Conservation (phyloP, 306 rosid genomes). For the Glycine tomentella region DNA sequence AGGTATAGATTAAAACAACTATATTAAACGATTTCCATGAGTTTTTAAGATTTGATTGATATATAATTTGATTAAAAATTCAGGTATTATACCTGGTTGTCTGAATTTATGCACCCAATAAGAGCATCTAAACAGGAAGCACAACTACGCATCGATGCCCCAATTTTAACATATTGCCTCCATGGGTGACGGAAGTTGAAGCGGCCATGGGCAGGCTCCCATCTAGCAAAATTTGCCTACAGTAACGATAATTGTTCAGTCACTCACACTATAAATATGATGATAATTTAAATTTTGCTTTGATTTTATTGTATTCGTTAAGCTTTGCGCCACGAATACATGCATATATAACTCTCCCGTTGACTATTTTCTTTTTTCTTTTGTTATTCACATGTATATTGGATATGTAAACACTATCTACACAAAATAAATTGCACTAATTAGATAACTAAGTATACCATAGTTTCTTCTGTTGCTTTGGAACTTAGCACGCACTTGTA, state of each 20-base stretch:
- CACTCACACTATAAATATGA: neutral
- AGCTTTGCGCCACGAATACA: neutral
- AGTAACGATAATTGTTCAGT: neutral
- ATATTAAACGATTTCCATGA: no score
- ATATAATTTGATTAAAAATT: neutral
- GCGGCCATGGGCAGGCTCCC: conserved; percentile 91
- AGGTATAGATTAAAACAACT: no score
- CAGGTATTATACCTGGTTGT: conserved; percentile 57
- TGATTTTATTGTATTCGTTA: neutral
- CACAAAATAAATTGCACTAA: neutral
- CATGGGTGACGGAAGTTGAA: conserved; percentile 92
- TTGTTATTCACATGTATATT: neutral
- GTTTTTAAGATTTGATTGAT: no score
- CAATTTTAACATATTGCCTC: conserved; percentile 79
- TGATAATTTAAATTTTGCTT: neutral
- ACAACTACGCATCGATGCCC: conserved; percentile 73
- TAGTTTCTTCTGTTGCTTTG: conserved; percentile 70
- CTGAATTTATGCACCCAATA: conserved; percentile 66
- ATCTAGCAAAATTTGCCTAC: conserved; percentile 86
- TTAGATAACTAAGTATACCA: conserved; percentile 56
- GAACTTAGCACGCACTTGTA: conserved; percentile 77
- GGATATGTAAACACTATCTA: neutral
- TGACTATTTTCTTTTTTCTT: neutral
- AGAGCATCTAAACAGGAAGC: conserved; percentile 87
- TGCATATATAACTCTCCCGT: neutral